Percentiles rank a stretch among this genome's conserved stretches.
Conservation (phyloP, 805 yeast species). For the Metschnikowia bowlesiae region DNA sequence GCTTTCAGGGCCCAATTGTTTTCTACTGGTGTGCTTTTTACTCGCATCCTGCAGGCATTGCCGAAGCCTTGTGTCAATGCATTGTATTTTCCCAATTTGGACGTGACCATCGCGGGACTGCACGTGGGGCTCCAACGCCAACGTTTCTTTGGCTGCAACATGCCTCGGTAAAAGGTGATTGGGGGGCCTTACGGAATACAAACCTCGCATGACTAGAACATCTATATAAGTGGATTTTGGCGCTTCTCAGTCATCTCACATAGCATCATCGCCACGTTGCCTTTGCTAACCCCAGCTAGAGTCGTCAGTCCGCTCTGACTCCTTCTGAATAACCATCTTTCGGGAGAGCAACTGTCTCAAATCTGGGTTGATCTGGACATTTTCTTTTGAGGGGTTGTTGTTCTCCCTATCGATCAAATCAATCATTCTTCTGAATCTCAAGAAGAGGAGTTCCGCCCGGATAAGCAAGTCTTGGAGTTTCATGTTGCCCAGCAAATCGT, state of each 20-base stretch:
- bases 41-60: not conserved
- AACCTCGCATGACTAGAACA: no score
- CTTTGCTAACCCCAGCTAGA: conserved; percentile 38
- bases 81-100: not conserved
- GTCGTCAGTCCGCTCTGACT: conserved; percentile 43
- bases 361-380: conserved; percentile 42
- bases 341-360: conserved; percentile 58
- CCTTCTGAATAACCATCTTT: conserved; percentile 61
- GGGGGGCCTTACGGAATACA: no score
- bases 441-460: conserved; percentile 79
- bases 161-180: not conserved
- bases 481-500: conserved; percentile 76
- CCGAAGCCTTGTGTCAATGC: not conserved
- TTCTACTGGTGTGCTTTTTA: not conserved
- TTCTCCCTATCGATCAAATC: conserved; percentile 66
- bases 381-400: conserved; percentile 19
- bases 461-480: conserved; percentile 72
- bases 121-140: not conserved
- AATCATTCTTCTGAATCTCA: conserved; percentile 75
- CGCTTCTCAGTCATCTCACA: no score
- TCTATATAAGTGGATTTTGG: no score
- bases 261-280: no score
- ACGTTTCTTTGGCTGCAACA: not conserved
- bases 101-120: conserved; percentile 2
- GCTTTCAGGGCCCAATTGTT: not conserved